These are phyloP conservation scores for Oryza nivara DNA, from an alignment of 176 grass and related monocot genomes.

Conservation along the genomic window DNA sequence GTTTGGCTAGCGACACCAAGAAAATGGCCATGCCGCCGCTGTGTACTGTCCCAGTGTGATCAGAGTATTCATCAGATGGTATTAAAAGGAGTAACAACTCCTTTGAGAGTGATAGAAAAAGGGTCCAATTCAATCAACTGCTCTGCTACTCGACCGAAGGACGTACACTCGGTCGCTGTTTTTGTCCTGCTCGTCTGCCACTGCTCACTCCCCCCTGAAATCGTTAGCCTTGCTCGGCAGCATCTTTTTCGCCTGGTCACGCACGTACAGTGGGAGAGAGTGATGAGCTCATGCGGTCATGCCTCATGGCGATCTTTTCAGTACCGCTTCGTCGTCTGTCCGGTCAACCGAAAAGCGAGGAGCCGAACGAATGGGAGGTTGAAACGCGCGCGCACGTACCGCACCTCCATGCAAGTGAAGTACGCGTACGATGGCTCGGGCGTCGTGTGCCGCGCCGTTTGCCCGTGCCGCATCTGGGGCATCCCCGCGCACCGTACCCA, in stretches of 20 bases:
- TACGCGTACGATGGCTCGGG: not conserved
- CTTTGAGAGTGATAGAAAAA: not conserved
- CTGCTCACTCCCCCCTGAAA: not conserved
- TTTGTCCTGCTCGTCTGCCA: not conserved
- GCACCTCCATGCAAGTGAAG: not conserved
- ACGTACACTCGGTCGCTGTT: not conserved
- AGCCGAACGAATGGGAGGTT: not conserved
- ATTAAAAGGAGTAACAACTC: not conserved
- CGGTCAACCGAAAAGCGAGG: not conserved
- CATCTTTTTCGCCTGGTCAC: not conserved
- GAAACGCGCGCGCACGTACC: not conserved
- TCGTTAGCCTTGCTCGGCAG: not conserved
- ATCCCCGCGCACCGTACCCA: too few species aligned
- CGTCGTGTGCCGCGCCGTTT: not conserved
- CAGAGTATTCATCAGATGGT: not conserved
- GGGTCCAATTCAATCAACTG: not conserved
- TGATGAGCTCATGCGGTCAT: not conserved
- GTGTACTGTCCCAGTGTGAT: not conserved
- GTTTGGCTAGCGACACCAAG: conserved; percentile 25
- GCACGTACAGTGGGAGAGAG: not conserved
- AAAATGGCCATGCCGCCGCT: conserved; percentile 25
- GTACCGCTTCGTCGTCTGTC: not conserved
- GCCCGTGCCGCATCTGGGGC: too few species aligned
- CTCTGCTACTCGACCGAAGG: not conserved
- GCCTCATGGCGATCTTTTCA: not conserved